These are phyloP conservation scores for Panicum miliaceum DNA, from an alignment of 176 grass and related monocot species.

Conservation along the genomic window DNA sequence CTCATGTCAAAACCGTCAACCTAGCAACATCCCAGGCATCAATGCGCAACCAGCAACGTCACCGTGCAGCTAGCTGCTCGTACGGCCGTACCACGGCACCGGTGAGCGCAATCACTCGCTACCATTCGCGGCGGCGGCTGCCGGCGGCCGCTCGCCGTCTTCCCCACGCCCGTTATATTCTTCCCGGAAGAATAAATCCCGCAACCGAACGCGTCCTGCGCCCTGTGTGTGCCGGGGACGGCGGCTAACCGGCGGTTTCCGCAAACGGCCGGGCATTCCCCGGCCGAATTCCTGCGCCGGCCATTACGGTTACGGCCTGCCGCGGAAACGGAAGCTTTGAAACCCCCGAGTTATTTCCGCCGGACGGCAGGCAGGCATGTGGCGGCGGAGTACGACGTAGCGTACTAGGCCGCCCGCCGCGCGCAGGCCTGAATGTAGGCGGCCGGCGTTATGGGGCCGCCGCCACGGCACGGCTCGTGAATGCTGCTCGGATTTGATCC, in stretches of 20 bases:
- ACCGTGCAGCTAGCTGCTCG: too few relatives aligned
- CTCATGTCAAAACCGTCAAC: too few relatives aligned
- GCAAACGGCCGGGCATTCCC: neutral
- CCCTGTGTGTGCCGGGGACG: neutral
- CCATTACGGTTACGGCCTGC: slow-evolving; percentile 19
- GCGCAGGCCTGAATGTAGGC: neutral
- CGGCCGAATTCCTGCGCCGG: neutral
- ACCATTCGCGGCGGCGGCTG: too few relatives aligned
- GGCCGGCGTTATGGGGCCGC: neutral
- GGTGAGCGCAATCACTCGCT: too few relatives aligned
- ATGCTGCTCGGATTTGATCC: neutral
- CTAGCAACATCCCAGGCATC: too few relatives aligned
- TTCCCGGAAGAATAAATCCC: neutral
- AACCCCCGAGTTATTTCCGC: neutral
- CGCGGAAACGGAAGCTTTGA: neutral
- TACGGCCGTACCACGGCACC: too few relatives aligned
- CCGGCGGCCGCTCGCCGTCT: neutral
- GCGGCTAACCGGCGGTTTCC: neutral
- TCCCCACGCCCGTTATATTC: neutral
- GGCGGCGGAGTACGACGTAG: neutral
- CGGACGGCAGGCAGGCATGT: neutral
- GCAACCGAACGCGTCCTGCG: neutral
- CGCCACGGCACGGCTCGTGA: slow-evolving; percentile 1
- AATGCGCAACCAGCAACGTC: too few relatives aligned
- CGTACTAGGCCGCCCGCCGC: neutral